phyloP scores from a whole-genome alignment of 2,329 filamentous ascomycete genomes.

The Emergomyces orientalis region DNA sequence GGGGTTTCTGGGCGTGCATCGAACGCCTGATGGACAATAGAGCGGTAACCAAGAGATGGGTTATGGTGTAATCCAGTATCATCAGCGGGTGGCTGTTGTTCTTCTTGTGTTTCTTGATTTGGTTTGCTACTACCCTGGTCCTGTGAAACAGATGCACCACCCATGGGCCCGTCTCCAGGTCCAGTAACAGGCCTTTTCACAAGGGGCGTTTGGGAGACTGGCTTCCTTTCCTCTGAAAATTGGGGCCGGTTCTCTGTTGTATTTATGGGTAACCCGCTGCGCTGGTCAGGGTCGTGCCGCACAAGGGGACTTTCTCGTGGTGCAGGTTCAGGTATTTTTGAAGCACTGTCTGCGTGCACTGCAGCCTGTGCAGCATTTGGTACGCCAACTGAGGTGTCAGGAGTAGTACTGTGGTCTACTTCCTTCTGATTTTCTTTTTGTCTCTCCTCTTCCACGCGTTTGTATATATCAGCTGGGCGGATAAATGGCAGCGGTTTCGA shows the following conservation, averaged over 20 bases:
- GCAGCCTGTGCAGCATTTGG: background rate
- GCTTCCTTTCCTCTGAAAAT: background rate
- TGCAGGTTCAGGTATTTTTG: background rate
- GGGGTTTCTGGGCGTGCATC: slow-evolving; percentile 46
- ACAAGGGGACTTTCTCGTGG: background rate
- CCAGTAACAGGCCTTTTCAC: slow-evolving; percentile 6
- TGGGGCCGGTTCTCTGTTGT: background rate
- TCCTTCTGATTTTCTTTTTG: slow-evolving; percentile 49
- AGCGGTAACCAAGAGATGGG: slow-evolving; percentile 47
- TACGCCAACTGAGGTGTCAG: background rate
- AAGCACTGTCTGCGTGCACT: background rate
- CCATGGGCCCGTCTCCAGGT: slow-evolving; percentile 29
- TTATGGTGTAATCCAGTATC: slow-evolving; percentile 40
- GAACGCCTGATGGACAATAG: slow-evolving; percentile 57
- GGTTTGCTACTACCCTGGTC: background rate
- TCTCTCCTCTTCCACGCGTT: slow-evolving; percentile 57
- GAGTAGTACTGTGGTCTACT: slow-evolving; percentile 23
- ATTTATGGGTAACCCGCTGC: background rate
- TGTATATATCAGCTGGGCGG: slow-evolving; percentile 69
- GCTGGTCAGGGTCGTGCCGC: background rate
- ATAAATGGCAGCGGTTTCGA: slow-evolving; percentile 55
- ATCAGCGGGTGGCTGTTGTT: slow-evolving; percentile 16
- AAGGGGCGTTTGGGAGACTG: background rate
- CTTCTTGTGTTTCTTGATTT: slow-evolving; percentile 10
- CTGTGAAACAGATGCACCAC: background rate